phyloP scores from a whole-genome alignment of 805 yeast species.

The Grigorovia transvaalensis region DNA sequence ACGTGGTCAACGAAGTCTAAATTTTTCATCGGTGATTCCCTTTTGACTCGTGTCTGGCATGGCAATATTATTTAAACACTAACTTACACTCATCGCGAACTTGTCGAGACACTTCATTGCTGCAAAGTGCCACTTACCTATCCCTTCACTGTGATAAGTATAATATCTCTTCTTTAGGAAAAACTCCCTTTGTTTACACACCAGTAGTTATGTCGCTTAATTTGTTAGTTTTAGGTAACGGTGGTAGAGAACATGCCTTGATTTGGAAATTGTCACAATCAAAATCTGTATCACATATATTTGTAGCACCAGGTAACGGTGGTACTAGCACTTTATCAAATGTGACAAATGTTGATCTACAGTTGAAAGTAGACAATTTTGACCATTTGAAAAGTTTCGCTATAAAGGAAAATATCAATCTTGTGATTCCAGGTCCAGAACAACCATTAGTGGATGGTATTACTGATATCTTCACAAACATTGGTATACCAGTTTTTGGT shows the following conservation, averaged over 20 bases:
- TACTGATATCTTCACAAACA: conserved; percentile 54
- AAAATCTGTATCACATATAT: conserved; percentile 56
- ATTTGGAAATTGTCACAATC: conserved; percentile 87
- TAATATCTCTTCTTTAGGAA: not conserved
- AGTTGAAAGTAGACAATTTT: conserved; percentile 58
- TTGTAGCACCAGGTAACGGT: conserved; percentile 95
- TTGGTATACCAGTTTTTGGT: conserved; percentile 94
- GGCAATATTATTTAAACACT: not conserved
- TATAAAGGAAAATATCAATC: conserved; percentile 45
- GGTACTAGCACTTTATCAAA: conserved; percentile 59
- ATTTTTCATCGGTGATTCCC: not conserved
- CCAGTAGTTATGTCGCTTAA: conserved; percentile 32
- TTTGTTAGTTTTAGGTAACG: conserved; percentile 85
- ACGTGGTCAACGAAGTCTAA: too few relatives aligned
- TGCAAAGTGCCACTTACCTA: not conserved
- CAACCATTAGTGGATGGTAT: conserved; percentile 96
- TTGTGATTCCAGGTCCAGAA: conserved; percentile 98
- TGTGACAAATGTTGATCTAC: conserved; percentile 56
- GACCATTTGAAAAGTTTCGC: conserved; percentile 66
- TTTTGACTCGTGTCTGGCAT: not conserved
- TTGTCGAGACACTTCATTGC: not conserved
- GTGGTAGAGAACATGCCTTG: conserved; percentile 98
- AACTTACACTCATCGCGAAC: not conserved
- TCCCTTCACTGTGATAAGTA: not conserved
- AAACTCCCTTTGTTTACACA: not conserved